Base-by-base conservation (phyloP, 2,329 filamentous ascomycete species). In the Elsinoe arachidis region DNA sequence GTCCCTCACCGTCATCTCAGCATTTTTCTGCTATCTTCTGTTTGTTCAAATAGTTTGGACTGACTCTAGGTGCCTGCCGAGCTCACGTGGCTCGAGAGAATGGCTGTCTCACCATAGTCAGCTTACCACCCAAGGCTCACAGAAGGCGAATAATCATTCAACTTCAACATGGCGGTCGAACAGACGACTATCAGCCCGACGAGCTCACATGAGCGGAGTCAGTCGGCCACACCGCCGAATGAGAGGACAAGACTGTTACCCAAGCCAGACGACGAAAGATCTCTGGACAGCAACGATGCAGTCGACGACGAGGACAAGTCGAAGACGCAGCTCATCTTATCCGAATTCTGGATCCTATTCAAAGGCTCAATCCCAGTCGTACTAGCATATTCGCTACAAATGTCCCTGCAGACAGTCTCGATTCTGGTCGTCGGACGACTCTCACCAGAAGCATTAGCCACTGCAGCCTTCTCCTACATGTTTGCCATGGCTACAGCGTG, bases 401-500 rank as follows among this genome's bases (percentile, higher is more conserved):
- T 92, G 69, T 90, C 86, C 4, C 75, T 95, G 0, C 90, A 95
- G 68, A 95, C 90, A 0, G 69, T 87, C 1, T 93, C 88, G 0
- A 87, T 95, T 3, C 74, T 95, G 46, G 84, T 95, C 37, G 88
- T 89, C 2, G 90, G 90, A 9, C 83, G 88, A 2, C 74, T 90
- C 0, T 91, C 87, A 0, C 85, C 90, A 1, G 86, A 93, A 69
- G 84, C 89, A 1, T 74, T 95, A 5, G 88, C 90, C 0, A 88
- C 86, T 0, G 86, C 88, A 1, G 89, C 90, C 0, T 95, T 95
- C 66, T 88, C 87, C 1, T 92, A 93, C 75, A 95, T 95, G 90
- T 95, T 95, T 64, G 90, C 90, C 56, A 90, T 92, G 87, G 84
- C 87, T 19, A 90, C 88, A 0, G 90, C 85, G 0, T 95, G 90